Evolutionary conservation across 2,329 filamentous ascomycete genomes (phyloP), one percentile per base, ranked within the genome.

Genomic region (Madurella mycetomatis): DNA sequence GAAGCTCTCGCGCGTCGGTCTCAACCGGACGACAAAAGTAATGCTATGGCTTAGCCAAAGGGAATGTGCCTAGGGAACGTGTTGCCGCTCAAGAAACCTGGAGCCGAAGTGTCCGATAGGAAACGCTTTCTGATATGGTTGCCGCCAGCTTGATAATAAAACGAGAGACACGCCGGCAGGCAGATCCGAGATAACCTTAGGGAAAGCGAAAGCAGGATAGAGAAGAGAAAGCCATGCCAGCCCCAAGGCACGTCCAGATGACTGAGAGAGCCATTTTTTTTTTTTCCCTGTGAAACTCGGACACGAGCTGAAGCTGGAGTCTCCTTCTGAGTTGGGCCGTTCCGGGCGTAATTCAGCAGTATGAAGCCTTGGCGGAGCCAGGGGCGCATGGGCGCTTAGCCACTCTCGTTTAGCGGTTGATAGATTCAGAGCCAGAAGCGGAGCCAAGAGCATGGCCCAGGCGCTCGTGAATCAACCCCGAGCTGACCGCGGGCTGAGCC

Each of bases 141-240:
- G 46, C 42, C 15, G 54, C 37, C 54, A 42, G 50, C 54, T 46
- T 42, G 50, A 43, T 9, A n/a, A n/a, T 8, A 18, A 53, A 56
- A 56, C 47, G 54, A 56, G 50, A 7, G 54, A 53, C 54, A 52
- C 19, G 50, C 44, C 54, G 54, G 47, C 47, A 41, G 15, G 15
- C 44, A 32, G 31, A 43, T 37, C 25, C 41, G 4, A 13, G 15
- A 13, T n/a, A 17, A 45, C 4, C 19, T 51, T 16, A 31, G 17
- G 13, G 16, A 45, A n/a, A 9, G 15, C 18, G n/a, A 48, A 47
- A 48, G 15, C 8, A 11, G 4, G 8, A 31, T 41, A 19, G 13
- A 19, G 34, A 37, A 5, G 34, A 37, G 34, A 37, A 9, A 37
- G 34, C 34, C 34, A 37, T 37, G 34, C 11, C 34, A 37, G 9